Percentiles rank a stretch among this genome's conserved stretches.
These are phyloP conservation scores for Penicillium verhagenii DNA, from an alignment of 495 filamentous ascomycete genomes.

Conservation along the genomic window DNA sequence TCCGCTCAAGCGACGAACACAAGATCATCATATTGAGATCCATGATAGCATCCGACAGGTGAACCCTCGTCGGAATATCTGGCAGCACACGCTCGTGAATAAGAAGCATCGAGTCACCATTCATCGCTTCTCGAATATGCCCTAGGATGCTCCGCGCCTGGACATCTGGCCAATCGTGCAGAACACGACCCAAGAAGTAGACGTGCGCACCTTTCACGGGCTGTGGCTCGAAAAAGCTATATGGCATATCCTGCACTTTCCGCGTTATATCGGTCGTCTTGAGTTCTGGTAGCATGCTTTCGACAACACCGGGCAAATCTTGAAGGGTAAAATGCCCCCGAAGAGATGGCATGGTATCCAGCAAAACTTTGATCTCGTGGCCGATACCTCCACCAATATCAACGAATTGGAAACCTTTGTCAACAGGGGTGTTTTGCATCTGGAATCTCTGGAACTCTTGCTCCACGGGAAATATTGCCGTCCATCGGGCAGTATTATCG, in stretches of 20 bases:
- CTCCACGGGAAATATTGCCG: too few relatives aligned
- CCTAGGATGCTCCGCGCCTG: neutral
- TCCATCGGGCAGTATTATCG: too few relatives aligned
- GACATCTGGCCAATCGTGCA: neutral
- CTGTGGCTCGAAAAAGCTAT: neutral
- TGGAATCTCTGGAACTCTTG: too few relatives aligned
- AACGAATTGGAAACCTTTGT: neutral
- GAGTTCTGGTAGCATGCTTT: too few relatives aligned
- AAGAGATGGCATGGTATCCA: neutral
- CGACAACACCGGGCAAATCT: neutral
- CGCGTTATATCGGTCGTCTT: too few relatives aligned
- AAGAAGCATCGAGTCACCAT: neutral
- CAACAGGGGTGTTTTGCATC: too few relatives aligned
- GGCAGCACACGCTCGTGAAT: neutral
- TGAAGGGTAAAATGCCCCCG: neutral
- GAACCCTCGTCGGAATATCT: neutral
- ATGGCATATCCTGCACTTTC: neutral
- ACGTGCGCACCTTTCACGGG: neutral
- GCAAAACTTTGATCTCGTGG: neutral
- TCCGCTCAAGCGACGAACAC: neutral
- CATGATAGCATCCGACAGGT: neutral
- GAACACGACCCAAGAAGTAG: neutral
- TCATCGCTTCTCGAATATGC: neutral
- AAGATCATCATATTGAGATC: neutral
- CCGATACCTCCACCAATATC: neutral